phyloP scores from a whole-genome alignment of 495 filamentous ascomycete genomes.

The Aspergillus bridgeri region DNA sequence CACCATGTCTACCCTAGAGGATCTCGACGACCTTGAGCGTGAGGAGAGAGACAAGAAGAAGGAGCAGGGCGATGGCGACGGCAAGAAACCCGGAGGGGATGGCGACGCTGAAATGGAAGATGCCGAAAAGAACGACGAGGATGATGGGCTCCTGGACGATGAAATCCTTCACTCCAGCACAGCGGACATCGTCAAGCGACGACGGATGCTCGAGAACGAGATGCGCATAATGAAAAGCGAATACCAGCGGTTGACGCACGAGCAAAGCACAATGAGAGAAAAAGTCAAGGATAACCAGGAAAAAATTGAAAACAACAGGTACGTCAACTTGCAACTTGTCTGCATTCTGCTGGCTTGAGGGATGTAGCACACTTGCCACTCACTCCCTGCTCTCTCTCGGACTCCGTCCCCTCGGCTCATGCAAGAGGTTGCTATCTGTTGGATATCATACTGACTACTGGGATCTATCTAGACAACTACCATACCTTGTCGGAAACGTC shows the following conservation, averaged over 20 bases:
- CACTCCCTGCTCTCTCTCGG: not conserved
- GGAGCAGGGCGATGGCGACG: constrained; percentile 53
- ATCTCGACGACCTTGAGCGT: constrained; percentile 74
- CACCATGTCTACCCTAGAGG: constrained; percentile 81
- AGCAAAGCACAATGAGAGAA: constrained; percentile 91
- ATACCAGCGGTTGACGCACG: constrained; percentile 87
- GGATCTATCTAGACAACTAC: constrained; percentile 69
- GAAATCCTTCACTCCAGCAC: constrained; percentile 90
- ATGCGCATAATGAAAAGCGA: constrained; percentile 98
- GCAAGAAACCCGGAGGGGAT: constrained; percentile 57
- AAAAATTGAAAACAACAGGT: constrained; percentile 99
- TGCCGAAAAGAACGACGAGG: constrained; percentile 64
- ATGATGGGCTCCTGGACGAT: constrained; percentile 79
- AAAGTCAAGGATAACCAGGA: constrained; percentile 99
- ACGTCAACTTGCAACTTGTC: constrained; percentile 30
- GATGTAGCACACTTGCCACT: not conserved
- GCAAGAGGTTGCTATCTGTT: not conserved
- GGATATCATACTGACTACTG: constrained; percentile 6
- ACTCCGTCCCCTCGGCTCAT: constrained; percentile 8
- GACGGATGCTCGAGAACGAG: constrained; percentile 92
- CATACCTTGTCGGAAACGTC: constrained; percentile 97
- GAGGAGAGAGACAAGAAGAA: constrained; percentile 75
- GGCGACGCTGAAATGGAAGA: constrained; percentile 87
- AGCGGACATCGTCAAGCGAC: constrained; percentile 83
- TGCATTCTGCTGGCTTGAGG: constrained; percentile 3